A percentile compares a stretch with the other conserved stretches of the same genome.
Conservation (phyloP, 2,329 filamentous ascomycete genomes). For the Alternaria novae-zelandiae region DNA sequence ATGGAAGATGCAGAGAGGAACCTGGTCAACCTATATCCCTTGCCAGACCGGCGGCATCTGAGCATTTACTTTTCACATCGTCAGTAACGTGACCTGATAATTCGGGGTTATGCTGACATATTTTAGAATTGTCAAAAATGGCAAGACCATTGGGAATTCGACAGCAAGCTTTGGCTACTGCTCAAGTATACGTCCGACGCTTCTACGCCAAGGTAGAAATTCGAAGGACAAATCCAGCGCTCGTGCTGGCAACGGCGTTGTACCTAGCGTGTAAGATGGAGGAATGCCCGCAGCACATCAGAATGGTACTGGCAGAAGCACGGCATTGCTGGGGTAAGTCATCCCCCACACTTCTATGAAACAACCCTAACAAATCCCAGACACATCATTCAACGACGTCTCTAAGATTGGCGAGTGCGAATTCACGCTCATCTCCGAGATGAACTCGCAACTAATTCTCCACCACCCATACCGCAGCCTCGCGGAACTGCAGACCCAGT, state of each 20-base stretch:
- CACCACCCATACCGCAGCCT: constrained; percentile 90
- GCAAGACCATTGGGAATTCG: constrained; percentile 83
- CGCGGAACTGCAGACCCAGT: constrained; percentile 70
- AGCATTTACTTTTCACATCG: constrained; percentile 93
- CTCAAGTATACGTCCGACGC: constrained; percentile 91
- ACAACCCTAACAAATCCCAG: constrained; percentile 23
- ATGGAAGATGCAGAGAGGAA: constrained; percentile 78
- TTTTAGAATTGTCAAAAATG: constrained; percentile 74
- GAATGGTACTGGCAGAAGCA: constrained; percentile 85
- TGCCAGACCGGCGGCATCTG: constrained; percentile 81
- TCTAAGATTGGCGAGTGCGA: constrained; percentile 91
- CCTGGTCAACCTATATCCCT: constrained; percentile 77
- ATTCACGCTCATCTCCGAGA: constrained; percentile 88
- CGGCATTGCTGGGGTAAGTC: constrained; percentile 64
- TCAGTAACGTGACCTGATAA: constrained; percentile 53
- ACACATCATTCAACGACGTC: constrained; percentile 64
- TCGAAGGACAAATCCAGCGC: constrained; percentile 88
- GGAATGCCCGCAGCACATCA: constrained; percentile 94
- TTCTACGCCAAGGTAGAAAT: constrained; percentile 94
- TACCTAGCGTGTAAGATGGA: constrained; percentile 99
- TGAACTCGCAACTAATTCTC: constrained; percentile 86
- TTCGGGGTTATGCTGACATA: background rate
- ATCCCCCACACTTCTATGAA: background rate
- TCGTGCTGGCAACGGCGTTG: constrained; percentile 89
- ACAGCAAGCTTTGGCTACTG: constrained; percentile 92